phyloP scores from a whole-genome alignment of 495 filamentous ascomycete species.

The Recurvomyces mirabilis region DNA sequence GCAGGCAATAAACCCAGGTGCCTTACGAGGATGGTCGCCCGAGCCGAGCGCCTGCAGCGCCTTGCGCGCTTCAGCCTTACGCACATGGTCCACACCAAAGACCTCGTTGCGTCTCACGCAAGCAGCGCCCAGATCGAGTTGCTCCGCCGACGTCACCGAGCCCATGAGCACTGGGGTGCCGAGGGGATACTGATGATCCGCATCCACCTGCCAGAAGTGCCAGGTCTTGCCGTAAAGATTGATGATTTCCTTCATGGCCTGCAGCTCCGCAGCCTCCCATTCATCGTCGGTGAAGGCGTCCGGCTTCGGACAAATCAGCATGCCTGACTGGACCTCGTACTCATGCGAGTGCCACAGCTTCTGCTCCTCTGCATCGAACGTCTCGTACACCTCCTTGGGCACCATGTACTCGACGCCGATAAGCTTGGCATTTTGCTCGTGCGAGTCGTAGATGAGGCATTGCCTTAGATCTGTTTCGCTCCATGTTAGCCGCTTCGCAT shows the following conservation, averaged over 20 bases:
- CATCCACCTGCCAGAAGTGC: slow-evolving; percentile 22
- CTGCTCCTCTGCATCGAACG: slow-evolving; percentile 14
- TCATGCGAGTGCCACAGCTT: slow-evolving; percentile 23
- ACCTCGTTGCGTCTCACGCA: slow-evolving; percentile 14
- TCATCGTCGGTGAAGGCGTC: slow-evolving; percentile 16
- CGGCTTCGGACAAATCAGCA: slow-evolving; percentile 18
- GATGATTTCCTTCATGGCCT: slow-evolving; percentile 20
- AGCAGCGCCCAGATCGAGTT: slow-evolving; percentile 14
- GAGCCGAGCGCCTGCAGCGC: slow-evolving; percentile 9
- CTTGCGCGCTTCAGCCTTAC: slow-evolving; percentile 14
- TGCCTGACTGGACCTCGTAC: slow-evolving; percentile 20
- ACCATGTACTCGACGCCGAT: slow-evolving; percentile 25
- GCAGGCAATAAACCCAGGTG: too few relatives aligned
- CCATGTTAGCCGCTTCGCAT: not conserved
- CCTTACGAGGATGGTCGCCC: slow-evolving; percentile 10
- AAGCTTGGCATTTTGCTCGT: slow-evolving; percentile 13
- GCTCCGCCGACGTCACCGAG: slow-evolving; percentile 3
- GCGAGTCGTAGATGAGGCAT: slow-evolving; percentile 22
- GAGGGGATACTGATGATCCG: slow-evolving; percentile 8
- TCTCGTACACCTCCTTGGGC: slow-evolving; percentile 14
- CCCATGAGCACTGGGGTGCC: slow-evolving; percentile 17
- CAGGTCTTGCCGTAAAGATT: slow-evolving; percentile 23
- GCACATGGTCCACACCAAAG: slow-evolving; percentile 14
- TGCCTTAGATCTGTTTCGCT: slow-evolving; percentile 15
- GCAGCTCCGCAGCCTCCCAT: slow-evolving; percentile 16